A percentile compares a stretch with the other conserved stretches of the same genome.
Evolutionary conservation across 768 basidiomycete genomes (phyloP).

Genomic region (Tulasnella calospora): DNA sequence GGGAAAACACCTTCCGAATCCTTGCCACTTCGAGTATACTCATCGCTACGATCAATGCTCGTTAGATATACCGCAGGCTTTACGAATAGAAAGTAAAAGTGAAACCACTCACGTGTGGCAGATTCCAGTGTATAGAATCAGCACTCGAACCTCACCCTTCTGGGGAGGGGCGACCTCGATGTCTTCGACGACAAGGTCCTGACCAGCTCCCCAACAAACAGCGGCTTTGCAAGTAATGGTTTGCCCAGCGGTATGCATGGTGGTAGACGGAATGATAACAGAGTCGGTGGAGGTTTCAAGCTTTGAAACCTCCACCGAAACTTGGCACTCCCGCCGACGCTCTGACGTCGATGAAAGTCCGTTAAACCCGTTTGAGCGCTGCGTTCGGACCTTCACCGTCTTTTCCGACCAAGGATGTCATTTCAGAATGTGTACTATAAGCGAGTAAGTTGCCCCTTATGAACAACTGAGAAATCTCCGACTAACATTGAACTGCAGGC

Average conservation of each 20-base stretch:
- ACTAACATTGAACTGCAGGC: conserved; percentile 45
- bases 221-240: conserved; percentile 83
- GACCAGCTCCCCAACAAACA: conserved; percentile 91
- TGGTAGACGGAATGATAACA: not conserved
- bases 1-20: conserved; percentile 95
- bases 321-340: not conserved
- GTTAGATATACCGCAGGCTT: not conserved
- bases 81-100: too few species aligned
- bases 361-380: conserved; percentile 11
- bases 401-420: conserved; percentile 46
- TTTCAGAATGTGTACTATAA: conserved; percentile 54
- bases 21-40: conserved; percentile 92
- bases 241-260: conserved; percentile 29
- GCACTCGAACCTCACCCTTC: conserved; percentile 88
- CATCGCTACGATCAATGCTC: conserved; percentile 48
- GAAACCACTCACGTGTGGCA: conserved; percentile 66
- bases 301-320: too few species aligned
- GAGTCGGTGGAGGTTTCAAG: not conserved
- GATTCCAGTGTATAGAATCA: conserved; percentile 89
- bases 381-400: not conserved
- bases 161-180: conserved; percentile 90
- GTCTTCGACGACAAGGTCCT: conserved; percentile 80
- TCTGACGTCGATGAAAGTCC: not conserved
- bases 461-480: too few species aligned
- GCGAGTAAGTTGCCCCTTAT: conserved; percentile 17